Conservation (phyloP, 805 yeast genomes). For the Barnettozyma populi region DNA sequence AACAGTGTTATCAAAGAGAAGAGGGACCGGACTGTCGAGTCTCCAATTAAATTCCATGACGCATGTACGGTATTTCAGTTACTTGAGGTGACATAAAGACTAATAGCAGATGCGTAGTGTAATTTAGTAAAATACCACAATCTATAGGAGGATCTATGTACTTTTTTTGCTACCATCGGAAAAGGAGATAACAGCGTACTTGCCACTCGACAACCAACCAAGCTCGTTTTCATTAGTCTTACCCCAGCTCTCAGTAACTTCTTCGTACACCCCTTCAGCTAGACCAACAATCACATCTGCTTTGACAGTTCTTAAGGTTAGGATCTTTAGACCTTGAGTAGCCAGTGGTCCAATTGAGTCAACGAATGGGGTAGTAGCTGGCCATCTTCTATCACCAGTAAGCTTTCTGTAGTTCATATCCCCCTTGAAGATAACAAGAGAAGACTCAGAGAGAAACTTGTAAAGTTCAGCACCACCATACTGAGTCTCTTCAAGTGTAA, state of each 20-base stretch:
- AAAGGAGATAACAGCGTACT: constrained; percentile 86
- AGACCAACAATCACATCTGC: constrained; percentile 94
- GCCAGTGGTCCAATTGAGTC: constrained; percentile 69
- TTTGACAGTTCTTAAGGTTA: constrained; percentile 87
- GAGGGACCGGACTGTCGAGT: no score
- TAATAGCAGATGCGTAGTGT: no score
- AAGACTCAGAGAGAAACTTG: constrained; percentile 54
- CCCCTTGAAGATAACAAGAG: constrained; percentile 83
- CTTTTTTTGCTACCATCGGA: constrained; percentile 30
- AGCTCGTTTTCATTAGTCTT: constrained; percentile 60
- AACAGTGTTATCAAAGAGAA: no score
- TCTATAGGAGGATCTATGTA: neutral
- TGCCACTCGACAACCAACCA: constrained; percentile 85
- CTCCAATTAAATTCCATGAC: no score
- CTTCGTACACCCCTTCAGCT: constrained; percentile 63
- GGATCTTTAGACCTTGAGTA: constrained; percentile 51
- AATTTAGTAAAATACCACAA: no score
- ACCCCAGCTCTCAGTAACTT: constrained; percentile 54
- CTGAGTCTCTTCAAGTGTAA: constrained; percentile 44
- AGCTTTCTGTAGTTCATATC: constrained; percentile 93
- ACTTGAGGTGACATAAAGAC: no score
- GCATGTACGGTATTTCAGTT: no score
- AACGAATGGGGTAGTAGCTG: constrained; percentile 66
- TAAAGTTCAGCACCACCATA: constrained; percentile 60
- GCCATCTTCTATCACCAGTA: constrained; percentile 90